These are phyloP conservation scores for Heterobasidion occidentale DNA, from an alignment of 1,284 basidiomycete genomes.

Conservation along the genomic window DNA sequence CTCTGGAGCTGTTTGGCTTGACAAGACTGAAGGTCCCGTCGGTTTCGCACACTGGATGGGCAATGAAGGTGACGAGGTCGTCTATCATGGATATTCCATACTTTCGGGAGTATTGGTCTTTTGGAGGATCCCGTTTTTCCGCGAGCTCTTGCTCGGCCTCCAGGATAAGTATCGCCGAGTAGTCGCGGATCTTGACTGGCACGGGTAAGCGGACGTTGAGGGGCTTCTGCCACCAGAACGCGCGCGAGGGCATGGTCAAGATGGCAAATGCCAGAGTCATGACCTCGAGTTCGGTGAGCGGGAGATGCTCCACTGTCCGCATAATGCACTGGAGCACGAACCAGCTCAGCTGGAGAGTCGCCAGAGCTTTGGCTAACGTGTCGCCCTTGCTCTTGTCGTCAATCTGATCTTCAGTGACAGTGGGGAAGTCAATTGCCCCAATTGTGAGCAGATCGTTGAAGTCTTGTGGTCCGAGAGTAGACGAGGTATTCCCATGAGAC, in stretches of 20 bases:
- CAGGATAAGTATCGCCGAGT: too few species aligned
- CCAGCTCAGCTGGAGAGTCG: constrained; percentile 17
- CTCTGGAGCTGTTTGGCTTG: too few species aligned
- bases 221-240: background rate
- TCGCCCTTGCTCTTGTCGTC: constrained; percentile 18
- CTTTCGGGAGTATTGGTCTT: too few species aligned
- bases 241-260: background rate
- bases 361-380: constrained; percentile 14
- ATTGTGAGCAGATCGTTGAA: constrained; percentile 1
- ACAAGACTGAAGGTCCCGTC: too few species aligned
- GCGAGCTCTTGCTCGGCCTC: too few species aligned
- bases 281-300: constrained; percentile 17
- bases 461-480: constrained; percentile 9
- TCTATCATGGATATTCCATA: too few species aligned
- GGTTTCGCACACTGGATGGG: too few species aligned
- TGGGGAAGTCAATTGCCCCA: constrained; percentile 7
- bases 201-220: background rate
- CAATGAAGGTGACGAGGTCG: too few species aligned
- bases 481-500: constrained; percentile 2
- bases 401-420: constrained; percentile 12
- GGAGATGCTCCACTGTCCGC: constrained; percentile 11
- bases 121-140: too few species aligned
- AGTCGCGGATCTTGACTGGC: background rate
- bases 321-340: constrained; percentile 16
- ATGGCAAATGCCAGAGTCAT: constrained; percentile 13